phyloP scores from a whole-genome alignment of 768 basidiomycete species.

The Lepiota venenata region DNA sequence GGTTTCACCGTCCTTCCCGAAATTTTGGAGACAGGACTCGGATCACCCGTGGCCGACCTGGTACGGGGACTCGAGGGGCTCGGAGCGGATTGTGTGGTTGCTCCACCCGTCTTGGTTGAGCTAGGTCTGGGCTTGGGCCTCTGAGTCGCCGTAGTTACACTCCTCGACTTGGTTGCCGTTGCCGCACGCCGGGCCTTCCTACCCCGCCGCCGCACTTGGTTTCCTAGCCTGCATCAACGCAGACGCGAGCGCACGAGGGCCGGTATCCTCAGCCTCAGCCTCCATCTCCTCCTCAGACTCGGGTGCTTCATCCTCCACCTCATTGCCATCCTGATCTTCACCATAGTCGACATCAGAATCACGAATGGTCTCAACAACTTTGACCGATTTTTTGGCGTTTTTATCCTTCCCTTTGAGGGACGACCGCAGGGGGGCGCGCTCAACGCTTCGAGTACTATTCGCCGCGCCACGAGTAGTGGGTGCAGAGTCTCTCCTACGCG shows the following conservation, averaged over 20 bases:
- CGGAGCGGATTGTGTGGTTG: no score
- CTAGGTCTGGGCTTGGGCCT: background rate
- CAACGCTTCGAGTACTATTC: no score
- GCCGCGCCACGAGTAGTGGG: background rate
- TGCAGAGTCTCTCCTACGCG: background rate
- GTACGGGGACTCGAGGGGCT: no score
- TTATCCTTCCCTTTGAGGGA: background rate
- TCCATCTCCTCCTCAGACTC: background rate
- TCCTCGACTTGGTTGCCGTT: background rate
- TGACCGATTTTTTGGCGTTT: background rate
- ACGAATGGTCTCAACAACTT: background rate
- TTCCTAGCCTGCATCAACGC: slow-evolving; percentile 6
- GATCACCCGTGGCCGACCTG: no score
- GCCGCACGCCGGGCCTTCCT: background rate
- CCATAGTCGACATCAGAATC: background rate
- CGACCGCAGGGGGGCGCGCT: background rate
- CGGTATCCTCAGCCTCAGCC: background rate
- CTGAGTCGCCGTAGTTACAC: background rate
- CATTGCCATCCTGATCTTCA: background rate
- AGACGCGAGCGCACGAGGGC: slow-evolving; percentile 1
- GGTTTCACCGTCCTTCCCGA: slow-evolving; percentile 6
- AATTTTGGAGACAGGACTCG: no score
- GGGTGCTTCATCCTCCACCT: background rate
- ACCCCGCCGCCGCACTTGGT: background rate
- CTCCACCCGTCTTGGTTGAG: background rate